A percentile compares a stretch with the other conserved stretches of the same genome.
Conservation (phyloP, 2,329 filamentous ascomycete genomes). For the Mycosphaerelloides madeirae region DNA sequence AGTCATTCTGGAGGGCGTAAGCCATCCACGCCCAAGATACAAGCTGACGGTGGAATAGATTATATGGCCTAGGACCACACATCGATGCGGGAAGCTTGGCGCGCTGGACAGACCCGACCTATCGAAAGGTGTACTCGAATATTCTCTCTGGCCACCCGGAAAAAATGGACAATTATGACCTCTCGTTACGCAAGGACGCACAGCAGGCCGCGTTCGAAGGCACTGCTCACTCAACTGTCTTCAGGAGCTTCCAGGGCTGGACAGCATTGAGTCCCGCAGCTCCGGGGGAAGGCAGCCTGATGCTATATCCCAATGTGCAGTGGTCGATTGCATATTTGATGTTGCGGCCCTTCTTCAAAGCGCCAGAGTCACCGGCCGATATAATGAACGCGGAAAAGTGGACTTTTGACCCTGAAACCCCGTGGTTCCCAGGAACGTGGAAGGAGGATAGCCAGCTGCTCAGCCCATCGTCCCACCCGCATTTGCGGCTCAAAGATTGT, state of each 20-base stretch:
- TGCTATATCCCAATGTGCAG: constrained; percentile 11
- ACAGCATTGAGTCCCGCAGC: constrained; percentile 8
- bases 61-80: constrained; percentile 9
- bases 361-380: not conserved
- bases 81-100: constrained; percentile 9
- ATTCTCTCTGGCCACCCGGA: constrained; percentile 8
- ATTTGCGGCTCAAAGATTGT: constrained; percentile 11
- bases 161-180: constrained; percentile 10
- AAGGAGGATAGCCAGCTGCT: constrained; percentile 7
- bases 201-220: constrained; percentile 9
- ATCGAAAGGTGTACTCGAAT: constrained; percentile 2
- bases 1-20: too few relatives aligned
- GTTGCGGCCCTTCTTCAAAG: constrained; percentile 11
- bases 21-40: too few relatives aligned
- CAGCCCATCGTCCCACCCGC: constrained; percentile 9
- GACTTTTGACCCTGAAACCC: constrained; percentile 8
- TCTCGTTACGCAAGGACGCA: constrained; percentile 6
- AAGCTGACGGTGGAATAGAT: too few relatives aligned
- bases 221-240: constrained; percentile 9
- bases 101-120: constrained; percentile 7
- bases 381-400: constrained; percentile 9
- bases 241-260: constrained; percentile 10
- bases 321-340: constrained; percentile 9
- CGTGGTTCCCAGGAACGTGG: constrained; percentile 12
- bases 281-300: constrained; percentile 8